Conservation (phyloP, 352 stramenopile species). For the Phytophthora pseudosyringae region DNA sequence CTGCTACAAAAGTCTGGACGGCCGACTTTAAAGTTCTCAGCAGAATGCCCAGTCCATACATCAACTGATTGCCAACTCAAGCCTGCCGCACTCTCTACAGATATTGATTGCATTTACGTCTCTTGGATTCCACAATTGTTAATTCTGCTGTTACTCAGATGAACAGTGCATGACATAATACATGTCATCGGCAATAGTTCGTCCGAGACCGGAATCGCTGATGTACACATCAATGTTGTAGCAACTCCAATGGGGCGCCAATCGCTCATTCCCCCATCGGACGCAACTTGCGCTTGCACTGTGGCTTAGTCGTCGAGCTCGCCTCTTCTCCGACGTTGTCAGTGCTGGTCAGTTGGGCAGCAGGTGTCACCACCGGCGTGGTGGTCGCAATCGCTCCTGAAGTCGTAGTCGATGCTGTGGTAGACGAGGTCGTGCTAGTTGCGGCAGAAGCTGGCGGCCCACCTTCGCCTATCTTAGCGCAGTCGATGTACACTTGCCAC, state of each 20-base stretch:
- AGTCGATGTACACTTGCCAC: conserved; percentile 34
- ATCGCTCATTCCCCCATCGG: background rate
- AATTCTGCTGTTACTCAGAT: too few relatives aligned
- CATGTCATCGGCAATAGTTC: too few relatives aligned
- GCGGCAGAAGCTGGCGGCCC: conserved; percentile 6
- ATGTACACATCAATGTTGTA: background rate
- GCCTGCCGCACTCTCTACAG: too few relatives aligned
- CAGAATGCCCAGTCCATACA: too few relatives aligned
- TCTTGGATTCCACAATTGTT: too few relatives aligned
- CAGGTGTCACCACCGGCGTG: background rate
- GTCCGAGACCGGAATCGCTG: background rate
- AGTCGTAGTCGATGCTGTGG: background rate
- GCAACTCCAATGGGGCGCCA: background rate
- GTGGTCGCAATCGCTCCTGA: background rate
- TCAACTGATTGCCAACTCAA: too few relatives aligned
- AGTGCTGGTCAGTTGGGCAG: background rate
- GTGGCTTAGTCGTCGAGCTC: background rate
- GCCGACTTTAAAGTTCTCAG: too few relatives aligned
- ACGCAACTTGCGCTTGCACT: conserved; percentile 11
- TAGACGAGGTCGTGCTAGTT: background rate
- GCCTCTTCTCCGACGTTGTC: conserved; percentile 4
- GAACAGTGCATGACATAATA: too few relatives aligned
- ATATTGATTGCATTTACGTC: too few relatives aligned
- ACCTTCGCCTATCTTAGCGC: conserved; percentile 28
- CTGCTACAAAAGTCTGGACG: too few relatives aligned